A percentile compares a stretch with the other conserved stretches of the same genome.
These are phyloP conservation scores for Aspergillus biplanus DNA, from an alignment of 495 filamentous ascomycete species.

Conservation along the genomic window DNA sequence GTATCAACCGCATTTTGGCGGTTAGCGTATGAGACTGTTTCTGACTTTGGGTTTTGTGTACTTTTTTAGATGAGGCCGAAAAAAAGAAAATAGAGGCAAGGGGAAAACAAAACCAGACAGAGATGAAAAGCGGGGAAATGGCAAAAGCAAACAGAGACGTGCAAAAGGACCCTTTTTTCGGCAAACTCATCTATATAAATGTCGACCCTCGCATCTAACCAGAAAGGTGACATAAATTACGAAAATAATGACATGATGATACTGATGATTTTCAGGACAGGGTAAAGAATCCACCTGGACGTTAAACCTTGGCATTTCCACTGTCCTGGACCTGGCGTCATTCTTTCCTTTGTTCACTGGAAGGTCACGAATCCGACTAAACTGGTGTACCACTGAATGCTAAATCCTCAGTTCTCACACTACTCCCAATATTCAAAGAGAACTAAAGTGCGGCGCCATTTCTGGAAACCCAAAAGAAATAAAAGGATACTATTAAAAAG, in stretches of 20 bases:
- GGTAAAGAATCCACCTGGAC: conserved; percentile 4
- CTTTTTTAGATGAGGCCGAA: not conserved
- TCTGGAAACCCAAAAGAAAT: conserved; percentile 7
- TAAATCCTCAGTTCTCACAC: not conserved
- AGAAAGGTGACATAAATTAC: not conserved
- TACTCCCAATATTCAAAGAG: not conserved
- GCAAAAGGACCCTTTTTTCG: not conserved
- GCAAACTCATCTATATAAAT: not conserved
- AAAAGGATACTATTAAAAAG: not conserved
- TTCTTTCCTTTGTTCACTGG: conserved; percentile 1
- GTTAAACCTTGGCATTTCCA: conserved; percentile 23
- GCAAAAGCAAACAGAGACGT: not conserved
- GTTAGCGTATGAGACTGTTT: not conserved
- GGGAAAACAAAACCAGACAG: not conserved
- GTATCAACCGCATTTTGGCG: not conserved
- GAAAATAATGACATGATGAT: not conserved
- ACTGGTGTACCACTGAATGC: not conserved
- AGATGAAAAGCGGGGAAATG: not conserved
- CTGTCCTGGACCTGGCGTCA: conserved; percentile 14
- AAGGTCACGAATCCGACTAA: conserved; percentile 1
- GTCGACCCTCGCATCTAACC: not conserved
- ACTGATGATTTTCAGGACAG: not conserved
- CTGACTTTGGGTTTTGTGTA: not conserved
- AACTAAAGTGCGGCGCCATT: conserved; percentile 10
- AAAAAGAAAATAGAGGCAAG: not conserved